phyloP scores from a whole-genome alignment of 2,329 filamentous ascomycete genomes.

The Arthrobotrys sphaeroides region DNA sequence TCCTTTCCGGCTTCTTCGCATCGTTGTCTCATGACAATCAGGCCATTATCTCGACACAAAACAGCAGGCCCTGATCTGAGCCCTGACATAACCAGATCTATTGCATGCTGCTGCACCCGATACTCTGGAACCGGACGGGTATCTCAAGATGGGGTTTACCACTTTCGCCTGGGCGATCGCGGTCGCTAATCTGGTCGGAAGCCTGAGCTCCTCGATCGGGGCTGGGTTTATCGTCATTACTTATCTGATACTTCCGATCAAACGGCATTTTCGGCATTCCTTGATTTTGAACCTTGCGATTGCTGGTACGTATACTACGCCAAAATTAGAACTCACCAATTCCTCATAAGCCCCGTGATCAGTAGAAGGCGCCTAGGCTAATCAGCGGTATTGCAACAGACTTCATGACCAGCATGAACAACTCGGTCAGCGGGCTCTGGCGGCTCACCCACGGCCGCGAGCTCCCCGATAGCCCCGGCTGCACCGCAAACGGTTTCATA shows the following conservation, averaged over 20 bases:
- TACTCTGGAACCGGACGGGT: not conserved
- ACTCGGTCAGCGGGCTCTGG: conserved; percentile 62
- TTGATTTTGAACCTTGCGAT: conserved; percentile 49
- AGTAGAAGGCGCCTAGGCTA: no score
- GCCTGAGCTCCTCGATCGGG: conserved; percentile 35
- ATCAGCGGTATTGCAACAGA: conserved; percentile 57
- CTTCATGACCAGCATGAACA: conserved; percentile 63
- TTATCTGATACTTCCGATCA: conserved; percentile 50
- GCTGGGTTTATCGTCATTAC: conserved; percentile 46
- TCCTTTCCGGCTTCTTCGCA: no score
- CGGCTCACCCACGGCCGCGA: conserved; percentile 58
- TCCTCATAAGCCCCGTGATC: no score
- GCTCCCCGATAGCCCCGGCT: conserved; percentile 59
- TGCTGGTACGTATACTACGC: conserved; percentile 21
- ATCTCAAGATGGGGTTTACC: conserved; percentile 1
- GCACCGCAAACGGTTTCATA: conserved; percentile 63
- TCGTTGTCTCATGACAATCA: no score
- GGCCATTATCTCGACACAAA: no score
- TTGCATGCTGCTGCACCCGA: not conserved
- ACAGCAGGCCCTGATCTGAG: no score
- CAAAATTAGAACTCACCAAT: not conserved
- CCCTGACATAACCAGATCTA: no score
- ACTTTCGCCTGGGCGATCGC: conserved; percentile 19
- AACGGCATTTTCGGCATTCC: conserved; percentile 50
- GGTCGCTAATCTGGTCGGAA: conserved; percentile 42